Evolutionary conservation across 2,329 filamentous ascomycete species (phyloP).

Genomic region (Pyrenochaeta sp.): DNA sequence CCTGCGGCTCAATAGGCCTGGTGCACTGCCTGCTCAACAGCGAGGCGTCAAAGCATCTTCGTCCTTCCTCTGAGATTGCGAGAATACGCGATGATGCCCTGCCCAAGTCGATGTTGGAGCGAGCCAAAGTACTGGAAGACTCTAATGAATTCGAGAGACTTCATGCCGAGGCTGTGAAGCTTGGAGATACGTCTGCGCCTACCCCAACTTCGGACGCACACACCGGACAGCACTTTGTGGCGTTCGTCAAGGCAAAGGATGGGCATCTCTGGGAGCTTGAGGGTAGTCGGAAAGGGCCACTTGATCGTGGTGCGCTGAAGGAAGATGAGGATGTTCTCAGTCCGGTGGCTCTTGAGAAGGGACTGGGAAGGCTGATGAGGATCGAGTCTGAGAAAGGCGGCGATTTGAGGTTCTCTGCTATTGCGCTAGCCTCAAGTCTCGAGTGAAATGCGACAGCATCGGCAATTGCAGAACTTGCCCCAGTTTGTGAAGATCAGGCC

Average conservation of each 20-base stretch:
- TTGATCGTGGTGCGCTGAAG: conserved; percentile 52
- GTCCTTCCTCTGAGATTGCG: conserved; percentile 55
- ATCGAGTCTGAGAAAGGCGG: conserved; percentile 49
- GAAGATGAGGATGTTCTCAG: conserved; percentile 57
- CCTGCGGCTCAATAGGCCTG: conserved; percentile 67
- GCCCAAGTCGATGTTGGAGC: conserved; percentile 53
- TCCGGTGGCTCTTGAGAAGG: conserved; percentile 51
- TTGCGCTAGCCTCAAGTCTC: conserved; percentile 47
- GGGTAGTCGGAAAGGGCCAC: conserved; percentile 54
- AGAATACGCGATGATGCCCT: conserved; percentile 55
- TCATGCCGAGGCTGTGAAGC: conserved; percentile 52
- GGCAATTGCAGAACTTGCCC: too few species aligned
- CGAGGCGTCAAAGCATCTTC: conserved; percentile 53
- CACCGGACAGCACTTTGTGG: conserved; percentile 55
- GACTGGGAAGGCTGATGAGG: conserved; percentile 49
- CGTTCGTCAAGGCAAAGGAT: conserved; percentile 57
- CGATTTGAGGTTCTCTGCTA: conserved; percentile 55
- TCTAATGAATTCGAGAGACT: conserved; percentile 54
- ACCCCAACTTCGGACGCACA: conserved; percentile 36
- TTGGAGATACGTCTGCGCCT: conserved; percentile 52
- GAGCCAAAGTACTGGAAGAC: conserved; percentile 63
- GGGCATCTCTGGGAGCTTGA: conserved; percentile 59
- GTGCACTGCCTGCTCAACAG: conserved; percentile 65
- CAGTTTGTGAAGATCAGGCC: too few species aligned
- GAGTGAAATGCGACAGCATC: conserved; percentile 1